Conservation (phyloP, 148 eudicot species). For the Tetragonia tetragonoides region DNA sequence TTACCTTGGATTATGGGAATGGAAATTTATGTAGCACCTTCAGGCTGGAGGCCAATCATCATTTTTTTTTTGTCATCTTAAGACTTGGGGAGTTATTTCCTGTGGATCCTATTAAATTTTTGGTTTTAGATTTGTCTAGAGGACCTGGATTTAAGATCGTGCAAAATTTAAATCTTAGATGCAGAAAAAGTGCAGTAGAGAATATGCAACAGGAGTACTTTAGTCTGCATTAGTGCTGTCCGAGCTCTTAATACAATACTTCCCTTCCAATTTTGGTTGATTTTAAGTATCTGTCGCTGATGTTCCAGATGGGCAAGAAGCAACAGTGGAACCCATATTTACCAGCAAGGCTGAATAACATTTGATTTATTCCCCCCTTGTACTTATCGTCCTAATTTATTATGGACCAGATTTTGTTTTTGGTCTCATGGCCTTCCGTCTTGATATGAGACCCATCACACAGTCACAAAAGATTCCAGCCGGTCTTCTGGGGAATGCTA, state of each 20-base stretch:
- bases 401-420: background rate
- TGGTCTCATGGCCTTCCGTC: background rate
- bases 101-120: background rate
- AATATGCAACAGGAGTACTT: background rate
- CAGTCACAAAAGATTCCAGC: background rate
- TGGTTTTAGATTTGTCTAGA: background rate
- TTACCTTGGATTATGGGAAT: background rate
- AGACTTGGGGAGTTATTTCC: background rate
- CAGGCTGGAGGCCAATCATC: background rate
- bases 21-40: background rate
- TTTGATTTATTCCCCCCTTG: background rate
- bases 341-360: background rate
- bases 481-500: too few species aligned
- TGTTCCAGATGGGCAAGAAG: too few species aligned
- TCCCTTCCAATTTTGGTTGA: too few species aligned
- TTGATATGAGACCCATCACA: background rate
- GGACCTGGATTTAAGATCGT: background rate
- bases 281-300: too few species aligned
- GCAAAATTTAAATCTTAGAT: too few species aligned
- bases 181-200: too few species aligned
- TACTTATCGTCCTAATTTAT: background rate
- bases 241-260: too few species aligned
- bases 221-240: background rate
- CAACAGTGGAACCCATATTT: too few species aligned
- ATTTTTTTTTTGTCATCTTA: slow-evolving; percentile 1